Conservation (phyloP, 164 flowering plant genomes). For the Platanus orientalis region DNA sequence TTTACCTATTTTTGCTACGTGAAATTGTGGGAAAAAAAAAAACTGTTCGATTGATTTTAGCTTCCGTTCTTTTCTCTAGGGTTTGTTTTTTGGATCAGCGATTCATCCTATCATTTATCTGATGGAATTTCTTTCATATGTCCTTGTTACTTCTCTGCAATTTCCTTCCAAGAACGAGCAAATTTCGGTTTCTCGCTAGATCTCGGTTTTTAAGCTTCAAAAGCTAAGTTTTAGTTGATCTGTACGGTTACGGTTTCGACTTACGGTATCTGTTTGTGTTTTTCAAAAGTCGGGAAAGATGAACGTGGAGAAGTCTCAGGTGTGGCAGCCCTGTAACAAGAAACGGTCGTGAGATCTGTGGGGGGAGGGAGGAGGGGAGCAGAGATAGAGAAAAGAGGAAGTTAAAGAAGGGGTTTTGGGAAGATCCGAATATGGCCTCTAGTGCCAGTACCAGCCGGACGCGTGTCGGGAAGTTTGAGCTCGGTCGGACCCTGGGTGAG, state of each 20-base stretch:
- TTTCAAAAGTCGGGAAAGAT: conserved; percentile 10
- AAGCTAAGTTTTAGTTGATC: no score
- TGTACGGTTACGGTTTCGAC: neutral
- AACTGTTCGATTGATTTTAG: no score
- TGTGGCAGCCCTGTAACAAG: conserved; percentile 51
- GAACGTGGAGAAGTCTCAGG: conserved; percentile 40
- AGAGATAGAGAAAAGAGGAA: neutral
- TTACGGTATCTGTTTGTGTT: neutral
- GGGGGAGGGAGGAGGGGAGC: neutral
- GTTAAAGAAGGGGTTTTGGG: neutral
- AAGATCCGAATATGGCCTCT: conserved; percentile 5
- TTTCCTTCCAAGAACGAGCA: no score
- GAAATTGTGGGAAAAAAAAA: no score
- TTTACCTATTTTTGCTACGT: no score
- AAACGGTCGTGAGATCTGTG: conserved; percentile 24
- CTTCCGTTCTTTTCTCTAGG: no score
- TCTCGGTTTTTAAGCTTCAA: no score
- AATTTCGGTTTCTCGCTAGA: no score
- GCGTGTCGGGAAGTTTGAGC: conserved; percentile 71
- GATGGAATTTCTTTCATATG: no score
- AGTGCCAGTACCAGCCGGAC: conserved; percentile 25
- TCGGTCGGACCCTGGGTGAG: conserved; percentile 77
- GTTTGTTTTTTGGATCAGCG: no score
- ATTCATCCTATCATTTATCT: no score
- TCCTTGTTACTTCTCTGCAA: no score